Base-by-base conservation (phyloP, 2,329 filamentous ascomycete genomes). In the Alternaria atra region DNA sequence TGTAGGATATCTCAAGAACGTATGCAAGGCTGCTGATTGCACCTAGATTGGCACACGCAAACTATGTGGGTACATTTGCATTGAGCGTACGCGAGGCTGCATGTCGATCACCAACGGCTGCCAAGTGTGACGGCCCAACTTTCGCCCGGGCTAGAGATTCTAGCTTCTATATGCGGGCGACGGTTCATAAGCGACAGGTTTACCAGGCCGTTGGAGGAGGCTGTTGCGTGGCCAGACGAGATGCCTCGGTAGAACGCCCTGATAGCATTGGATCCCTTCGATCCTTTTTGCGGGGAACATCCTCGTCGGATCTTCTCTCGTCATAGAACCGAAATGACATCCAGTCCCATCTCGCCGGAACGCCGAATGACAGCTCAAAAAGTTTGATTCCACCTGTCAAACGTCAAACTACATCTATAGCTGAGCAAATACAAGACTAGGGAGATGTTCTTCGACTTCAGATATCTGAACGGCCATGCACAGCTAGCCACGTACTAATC, bases 241-340 rank as follows among this genome's bases (percentile, higher is more conserved):
- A 46, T 58, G 43, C 56, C 56, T 58, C 56, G 56, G 56, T 34
- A 23, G 34, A 40, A 37, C 29, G 51, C 42, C 42, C 13, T 35
- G 32, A 29, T n/a, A 47, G 10, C 27, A 42, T 53, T 32, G 51
- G 46, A 32, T 48, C 32, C 27, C 34, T 42, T 23, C 23, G 42
- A 44, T 44, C 20, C 20, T 42, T 29, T 32, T 20, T 30, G 43
- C 43, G 56, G 56, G 56, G 56, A 55, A 55, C 20, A 59, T 48
- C 20, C 42, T 40, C 29, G 43, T 55, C 20, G 20, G 29, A 43
- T 55, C n/a, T 35, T 55, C 56, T 47, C 30, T 23, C 35, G 27
- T 35, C 29, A 40, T 35, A 30, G 23, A 59, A 50, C 55, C 55
- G 55, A 64, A 23, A 59, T 62, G 44, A 61, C 47, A 50, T 54